Conservation (phyloP, 1,284 basidiomycete genomes). For the Ustilago vetiveriae region DNA sequence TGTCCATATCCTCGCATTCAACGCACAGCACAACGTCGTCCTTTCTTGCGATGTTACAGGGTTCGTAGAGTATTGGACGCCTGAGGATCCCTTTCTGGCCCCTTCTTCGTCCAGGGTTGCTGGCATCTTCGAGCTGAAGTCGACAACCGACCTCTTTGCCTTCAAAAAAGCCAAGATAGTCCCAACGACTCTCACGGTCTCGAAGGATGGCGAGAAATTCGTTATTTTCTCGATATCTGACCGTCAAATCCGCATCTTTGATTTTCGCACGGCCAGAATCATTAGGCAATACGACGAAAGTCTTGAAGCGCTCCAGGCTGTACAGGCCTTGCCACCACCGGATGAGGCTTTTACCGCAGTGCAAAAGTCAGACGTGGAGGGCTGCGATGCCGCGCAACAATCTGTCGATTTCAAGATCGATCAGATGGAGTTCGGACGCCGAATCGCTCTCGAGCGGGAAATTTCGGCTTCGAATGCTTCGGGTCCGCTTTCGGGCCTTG, state of each 20-base stretch:
- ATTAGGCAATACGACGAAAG: constrained; percentile 95
- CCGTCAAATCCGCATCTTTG: constrained; percentile 91
- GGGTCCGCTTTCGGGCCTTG: constrained; percentile 69
- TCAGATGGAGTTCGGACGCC: constrained; percentile 99
- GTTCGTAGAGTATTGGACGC: constrained; percentile 98
- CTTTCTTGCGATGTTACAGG: constrained; percentile 93
- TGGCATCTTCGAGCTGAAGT: constrained; percentile 89
- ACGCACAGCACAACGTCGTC: constrained; percentile 86
- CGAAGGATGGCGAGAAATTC: constrained; percentile 86
- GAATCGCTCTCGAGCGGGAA: constrained; percentile 90
- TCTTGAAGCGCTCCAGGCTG: constrained; percentile 81
- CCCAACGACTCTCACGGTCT: constrained; percentile 88
- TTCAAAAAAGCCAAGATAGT: constrained; percentile 98
- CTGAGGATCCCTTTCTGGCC: constrained; percentile 80
- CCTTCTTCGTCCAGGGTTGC: constrained; percentile 61
- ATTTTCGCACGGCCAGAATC: constrained; percentile 88
- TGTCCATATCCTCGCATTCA: constrained; percentile 72
- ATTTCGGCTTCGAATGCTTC: constrained; percentile 76
- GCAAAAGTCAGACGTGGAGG: neutral
- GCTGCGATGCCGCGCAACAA: neutral
- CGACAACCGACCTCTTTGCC: constrained; percentile 91
- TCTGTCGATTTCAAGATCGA: constrained; percentile 81
- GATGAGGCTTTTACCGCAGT: neutral
- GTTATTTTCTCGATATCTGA: constrained; percentile 91
- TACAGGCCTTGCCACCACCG: constrained; percentile 18